Conservation (phyloP, 1,284 basidiomycete genomes). For the Microstroma glucosiphilum region DNA sequence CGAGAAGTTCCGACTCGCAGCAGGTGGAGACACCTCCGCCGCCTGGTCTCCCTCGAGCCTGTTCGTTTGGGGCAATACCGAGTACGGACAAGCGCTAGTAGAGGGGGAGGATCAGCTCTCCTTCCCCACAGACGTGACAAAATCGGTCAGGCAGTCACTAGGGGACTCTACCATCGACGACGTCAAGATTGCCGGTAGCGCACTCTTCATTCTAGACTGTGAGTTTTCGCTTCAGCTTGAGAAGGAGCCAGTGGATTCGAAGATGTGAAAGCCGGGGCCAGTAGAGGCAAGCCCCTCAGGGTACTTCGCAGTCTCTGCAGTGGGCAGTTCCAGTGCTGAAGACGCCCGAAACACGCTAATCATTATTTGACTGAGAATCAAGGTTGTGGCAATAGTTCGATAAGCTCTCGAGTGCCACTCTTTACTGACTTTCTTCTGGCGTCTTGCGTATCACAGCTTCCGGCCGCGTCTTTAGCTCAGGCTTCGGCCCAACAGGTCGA, state of each 20-base stretch:
- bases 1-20: constrained; percentile 8
- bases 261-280: constrained; percentile 4
- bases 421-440: neutral
- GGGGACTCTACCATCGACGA: neutral
- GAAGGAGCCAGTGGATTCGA: neutral
- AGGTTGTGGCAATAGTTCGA: neutral
- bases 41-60: constrained; percentile 10
- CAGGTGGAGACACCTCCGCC: constrained; percentile 17
- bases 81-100: constrained; percentile 15
- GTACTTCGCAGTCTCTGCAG: neutral
- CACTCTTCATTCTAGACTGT: neutral
- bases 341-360: constrained; percentile 5
- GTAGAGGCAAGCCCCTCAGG: neutral
- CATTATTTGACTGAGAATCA: constrained; percentile 1
- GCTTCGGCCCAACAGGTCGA: neutral
- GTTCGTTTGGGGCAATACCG: constrained; percentile 17
- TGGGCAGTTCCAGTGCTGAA: neutral
- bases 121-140: neutral
- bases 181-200: neutral
- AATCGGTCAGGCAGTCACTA: neutral
- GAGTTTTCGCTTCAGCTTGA: neutral
- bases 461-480: neutral
- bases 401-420: neutral
- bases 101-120: constrained; percentile 7
- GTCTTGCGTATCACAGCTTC: neutral